Base-by-base conservation (phyloP, 148 eudicot genomes). In the Silene uniflora region DNA sequence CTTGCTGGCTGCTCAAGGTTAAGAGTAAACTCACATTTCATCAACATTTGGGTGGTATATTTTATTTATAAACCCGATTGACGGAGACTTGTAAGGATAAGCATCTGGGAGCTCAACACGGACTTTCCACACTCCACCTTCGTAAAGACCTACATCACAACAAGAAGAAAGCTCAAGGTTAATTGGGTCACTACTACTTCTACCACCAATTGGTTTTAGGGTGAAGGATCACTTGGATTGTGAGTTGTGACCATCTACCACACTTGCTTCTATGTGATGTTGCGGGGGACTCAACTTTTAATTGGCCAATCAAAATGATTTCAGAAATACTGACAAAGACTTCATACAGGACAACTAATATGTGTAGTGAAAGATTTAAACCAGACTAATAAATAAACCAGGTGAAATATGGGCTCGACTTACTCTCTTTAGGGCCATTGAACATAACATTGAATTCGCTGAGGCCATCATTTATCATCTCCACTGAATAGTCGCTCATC, bases 391-490 rank as follows among this genome's bases (percentile, higher is more conserved):
- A 39, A 66, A 47, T 64, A 39, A 59, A 32, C 56, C 9, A 77
- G 66, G 25, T 39, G 9, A 39, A 39, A 39, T 39, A 32, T 32
- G 35, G 73, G 46, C 66, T 56, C 19, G 63, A 73, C 67, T 73
- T 91, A 91, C 96, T 91, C 72, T 89, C 91, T 91, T 89, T 91
- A n/a, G 96, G 96, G 67, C 96, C 96, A 84, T 89, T 85, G 79
- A 91, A 91, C 80, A 87, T 73, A 75, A 91, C 93, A 80, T 91
- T 89, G 83, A 91, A 89, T 79, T 91, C 93, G 44, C 67, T 86
- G 74, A 91, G 76, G 67, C 96, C 96, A 76, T 91, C 96, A 81
- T 91, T 89, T 78, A 91, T 89, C 19, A 87, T 81, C 88, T 91
- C 96, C 72, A 91, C 96, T 49, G 77, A 63, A 77, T 91, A 91